Evolutionary conservation across 208 protist species (phyloP), one percentile per base, ranked within the genome.

Genomic region (Wallacemonas sp.): DNA sequence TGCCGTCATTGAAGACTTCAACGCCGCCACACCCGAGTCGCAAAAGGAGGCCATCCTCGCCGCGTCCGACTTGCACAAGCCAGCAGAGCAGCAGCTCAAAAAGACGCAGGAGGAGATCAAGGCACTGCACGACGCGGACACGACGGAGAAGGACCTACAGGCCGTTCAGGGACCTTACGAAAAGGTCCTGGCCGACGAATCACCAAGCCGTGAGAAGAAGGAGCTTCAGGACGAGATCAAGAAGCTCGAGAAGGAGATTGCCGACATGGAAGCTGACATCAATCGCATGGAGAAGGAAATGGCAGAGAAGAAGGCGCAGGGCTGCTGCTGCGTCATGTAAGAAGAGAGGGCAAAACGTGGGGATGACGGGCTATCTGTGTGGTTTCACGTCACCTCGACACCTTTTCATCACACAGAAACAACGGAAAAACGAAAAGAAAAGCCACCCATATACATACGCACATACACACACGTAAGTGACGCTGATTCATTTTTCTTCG

Each of bases 261-360:
- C 48, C 4, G 74, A 78, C 7, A 44, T 70, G 16, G 76, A 91
- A 54, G 61, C 69, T 45, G 82, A 91, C 59, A 86, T 78, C 26
- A 45, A 61, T 1, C 59, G 66, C 0, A 48, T 95, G 55, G 74
- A 87, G 57, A 39, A 16, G 1, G 84, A 88, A 41, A 75, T 87
- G 36, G 82, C 87, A 22, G 67, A 79, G 39, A 75, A 73, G 49
- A 82, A 89, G 65, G 12, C 71, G 0, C 74, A 87, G 41, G 83
- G 82, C 44, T 44, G 76, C 38, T 94, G 89, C 49, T 64, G 44
- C 31, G 23, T 77, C 23, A 94, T 94, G 89, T 94, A 86, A 41
- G 36, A 41, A 16, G 36, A 16, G 36, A 7, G 36, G 52, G 7
- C 8, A 23, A n/a, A n/a, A n/a, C n/a, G n/a, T n/a, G n/a, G n/a